A percentile compares a stretch with the other conserved stretches of the same genome.
These are phyloP conservation scores for Macroventuria anomochaeta DNA, from an alignment of 2,329 filamentous ascomycete species.

Conservation along the genomic window DNA sequence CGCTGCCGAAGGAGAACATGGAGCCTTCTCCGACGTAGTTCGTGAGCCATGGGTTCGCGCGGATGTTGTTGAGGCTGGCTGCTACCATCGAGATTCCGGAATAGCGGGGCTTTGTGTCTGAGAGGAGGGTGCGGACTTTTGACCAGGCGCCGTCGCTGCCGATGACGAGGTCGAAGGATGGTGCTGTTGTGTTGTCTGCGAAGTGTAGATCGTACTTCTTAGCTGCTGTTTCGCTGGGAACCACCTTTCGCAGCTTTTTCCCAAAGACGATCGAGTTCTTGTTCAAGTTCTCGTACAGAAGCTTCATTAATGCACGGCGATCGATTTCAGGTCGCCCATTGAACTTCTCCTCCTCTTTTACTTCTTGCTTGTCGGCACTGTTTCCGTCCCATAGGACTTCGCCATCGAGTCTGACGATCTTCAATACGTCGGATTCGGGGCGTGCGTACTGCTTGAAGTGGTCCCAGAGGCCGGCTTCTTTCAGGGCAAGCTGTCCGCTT, in stretches of 20 bases:
- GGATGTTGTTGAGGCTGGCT: constrained; percentile 53
- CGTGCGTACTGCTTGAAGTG: constrained; percentile 60
- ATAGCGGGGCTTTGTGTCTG: constrained; percentile 53
- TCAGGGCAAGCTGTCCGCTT: constrained; percentile 60
- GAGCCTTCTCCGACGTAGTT: constrained; percentile 54
- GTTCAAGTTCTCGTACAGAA: constrained; percentile 54
- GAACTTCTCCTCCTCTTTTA: constrained; percentile 38
- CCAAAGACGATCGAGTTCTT: constrained; percentile 46
- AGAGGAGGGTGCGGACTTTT: constrained; percentile 40
- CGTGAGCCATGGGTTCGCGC: constrained; percentile 52
- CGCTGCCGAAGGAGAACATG: constrained; percentile 46
- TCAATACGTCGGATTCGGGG: constrained; percentile 60
- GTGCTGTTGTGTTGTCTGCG: constrained; percentile 37
- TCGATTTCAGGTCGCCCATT: constrained; percentile 58
- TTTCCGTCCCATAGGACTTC: constrained; percentile 43
- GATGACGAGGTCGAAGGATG: constrained; percentile 54
- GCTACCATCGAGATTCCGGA: constrained; percentile 55
- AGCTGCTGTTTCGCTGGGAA: constrained; percentile 1
- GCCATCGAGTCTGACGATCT: constrained; percentile 52
- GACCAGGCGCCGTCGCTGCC: constrained; percentile 59
- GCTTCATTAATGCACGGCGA: constrained; percentile 44
- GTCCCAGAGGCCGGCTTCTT: constrained; percentile 58
- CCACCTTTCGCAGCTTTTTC: constrained; percentile 49
- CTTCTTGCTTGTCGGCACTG: constrained; percentile 46
- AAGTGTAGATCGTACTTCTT: constrained; percentile 39